Evolutionary conservation across 495 filamentous ascomycete species (phyloP), one percentile per base, ranked within the genome.

Genomic region (Aspergillus coremiiformis): DNA sequence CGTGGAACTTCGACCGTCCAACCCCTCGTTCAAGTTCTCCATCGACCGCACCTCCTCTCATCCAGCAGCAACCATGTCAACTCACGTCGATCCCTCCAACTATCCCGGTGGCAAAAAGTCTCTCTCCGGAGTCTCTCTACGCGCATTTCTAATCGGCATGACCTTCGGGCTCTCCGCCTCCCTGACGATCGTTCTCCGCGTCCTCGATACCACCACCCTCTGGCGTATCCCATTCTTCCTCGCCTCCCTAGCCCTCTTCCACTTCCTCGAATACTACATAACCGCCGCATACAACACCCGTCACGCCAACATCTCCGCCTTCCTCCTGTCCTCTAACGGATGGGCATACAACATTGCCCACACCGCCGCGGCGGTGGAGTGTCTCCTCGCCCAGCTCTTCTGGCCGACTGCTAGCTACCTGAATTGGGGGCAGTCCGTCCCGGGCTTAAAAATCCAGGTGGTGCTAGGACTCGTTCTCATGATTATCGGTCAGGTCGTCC

Each of bases 231-330:
- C 89, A 15, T 84, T 89, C 75, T 95, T 98, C 73, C 57, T 90
- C 61, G 69, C 76, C 42, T 67, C 82, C 22, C 83, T 98, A 49
- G 81, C 84, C 14, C 63, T 85, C 49, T 96, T 96, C 78, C 93
- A 98, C 70, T 95, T 95, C 72, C 85, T 98, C 67, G 93, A 98
- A 70, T 98, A 87, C 77, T 92, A 79, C 73, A 85, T 82, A 44
- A 96, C 92, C 0, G 93, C 93, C 22, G 70, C 68, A 20, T 87
- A 86, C 69, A 97, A 96, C 71, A 87, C 89, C 0, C 66, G 72
- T 30, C 68, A 77, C n/a, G 90, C 89, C 5, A 75, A 76, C 5
- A 69, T 88, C 15, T 74, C 74, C 51, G 84, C 89, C 7, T 98
- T 94, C 69, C 79, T 98, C 1, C 77, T 98, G 7, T 83, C 80